These are phyloP conservation scores for Pisolithus orientalis DNA, from an alignment of 768 basidiomycete species.

Conservation along the genomic window DNA sequence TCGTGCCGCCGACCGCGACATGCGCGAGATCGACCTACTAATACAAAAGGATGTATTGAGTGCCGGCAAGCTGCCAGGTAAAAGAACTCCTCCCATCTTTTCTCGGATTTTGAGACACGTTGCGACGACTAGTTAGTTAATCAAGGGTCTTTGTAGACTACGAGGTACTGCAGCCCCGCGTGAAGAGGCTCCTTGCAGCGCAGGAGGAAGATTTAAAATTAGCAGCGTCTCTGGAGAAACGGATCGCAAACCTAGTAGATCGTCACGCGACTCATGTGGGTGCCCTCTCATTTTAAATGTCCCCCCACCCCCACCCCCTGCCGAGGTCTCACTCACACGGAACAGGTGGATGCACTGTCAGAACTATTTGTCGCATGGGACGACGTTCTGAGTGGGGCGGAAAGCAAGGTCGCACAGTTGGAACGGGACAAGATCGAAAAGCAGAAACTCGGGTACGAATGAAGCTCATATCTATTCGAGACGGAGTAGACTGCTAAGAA, in stretches of 20 bases:
- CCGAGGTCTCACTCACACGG: not conserved
- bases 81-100: conserved; percentile 1
- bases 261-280: conserved; percentile 66
- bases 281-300: not conserved
- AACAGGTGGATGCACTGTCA: conserved; percentile 71
- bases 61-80: conserved; percentile 67
- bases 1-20: conserved; percentile 74
- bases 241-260: conserved; percentile 61
- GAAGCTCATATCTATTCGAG: not conserved
- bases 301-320: not conserved
- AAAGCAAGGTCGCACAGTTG: conserved; percentile 48
- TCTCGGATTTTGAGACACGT: not conserved
- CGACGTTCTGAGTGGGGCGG: conserved; percentile 62
- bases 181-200: conserved; percentile 49
- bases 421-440: conserved; percentile 60
- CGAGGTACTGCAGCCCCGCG: conserved; percentile 60
- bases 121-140: not conserved
- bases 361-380: conserved; percentile 86
- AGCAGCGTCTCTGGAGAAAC: conserved; percentile 57
- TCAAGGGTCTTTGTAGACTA: conserved; percentile 38
- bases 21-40: conserved; percentile 68
- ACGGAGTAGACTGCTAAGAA: no score
- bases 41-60: conserved; percentile 66
- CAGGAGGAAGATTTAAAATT: conserved; percentile 54
- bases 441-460: conserved; percentile 55